Conservation (phyloP, 202 grass and related monocot genomes). For the Zoysia matrella region DNA sequence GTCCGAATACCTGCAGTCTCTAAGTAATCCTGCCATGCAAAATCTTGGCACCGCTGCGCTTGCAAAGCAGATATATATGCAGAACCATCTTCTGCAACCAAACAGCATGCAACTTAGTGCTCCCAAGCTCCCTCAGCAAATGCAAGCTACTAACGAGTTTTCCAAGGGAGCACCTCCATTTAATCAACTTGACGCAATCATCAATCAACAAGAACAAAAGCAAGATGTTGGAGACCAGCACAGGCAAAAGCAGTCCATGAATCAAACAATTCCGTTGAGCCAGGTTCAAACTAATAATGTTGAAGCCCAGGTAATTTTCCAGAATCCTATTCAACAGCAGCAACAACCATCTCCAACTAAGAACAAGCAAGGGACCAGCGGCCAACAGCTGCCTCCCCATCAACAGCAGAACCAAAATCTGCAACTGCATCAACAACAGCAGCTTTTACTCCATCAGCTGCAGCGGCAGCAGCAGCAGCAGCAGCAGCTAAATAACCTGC, state of each 20-base stretch:
- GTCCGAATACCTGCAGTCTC: slow-evolving; percentile 71
- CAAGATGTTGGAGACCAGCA: slow-evolving; percentile 59
- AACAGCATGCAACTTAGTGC: slow-evolving; percentile 75
- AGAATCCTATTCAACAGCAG: slow-evolving; percentile 69
- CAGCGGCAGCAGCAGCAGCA: slow-evolving; percentile 47
- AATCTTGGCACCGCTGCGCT: slow-evolving; percentile 73
- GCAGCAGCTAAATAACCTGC: slow-evolving; percentile 48
- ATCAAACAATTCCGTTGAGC: slow-evolving; percentile 64
- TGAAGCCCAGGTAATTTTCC: slow-evolving; percentile 73
- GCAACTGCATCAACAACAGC: slow-evolving; percentile 68
- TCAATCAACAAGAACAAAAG: slow-evolving; percentile 74
- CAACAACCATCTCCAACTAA: slow-evolving; percentile 62
- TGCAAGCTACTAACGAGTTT: slow-evolving; percentile 61
- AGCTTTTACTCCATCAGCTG: slow-evolving; percentile 59
- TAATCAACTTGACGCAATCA: slow-evolving; percentile 59
- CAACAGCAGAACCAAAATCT: slow-evolving; percentile 71
- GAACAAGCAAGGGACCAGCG: slow-evolving; percentile 51
- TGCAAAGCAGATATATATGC: slow-evolving; percentile 80
- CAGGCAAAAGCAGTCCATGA: slow-evolving; percentile 61
- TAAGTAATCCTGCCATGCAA: slow-evolving; percentile 79
- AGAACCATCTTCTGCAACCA: slow-evolving; percentile 83
- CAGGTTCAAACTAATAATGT: slow-evolving; percentile 69
- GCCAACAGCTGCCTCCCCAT: slow-evolving; percentile 53
- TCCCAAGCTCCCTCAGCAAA: slow-evolving; percentile 72
- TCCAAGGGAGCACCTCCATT: slow-evolving; percentile 52